Base-by-base conservation (phyloP, 2,329 filamentous ascomycete species). In the Gaeumannomyces tritici region DNA sequence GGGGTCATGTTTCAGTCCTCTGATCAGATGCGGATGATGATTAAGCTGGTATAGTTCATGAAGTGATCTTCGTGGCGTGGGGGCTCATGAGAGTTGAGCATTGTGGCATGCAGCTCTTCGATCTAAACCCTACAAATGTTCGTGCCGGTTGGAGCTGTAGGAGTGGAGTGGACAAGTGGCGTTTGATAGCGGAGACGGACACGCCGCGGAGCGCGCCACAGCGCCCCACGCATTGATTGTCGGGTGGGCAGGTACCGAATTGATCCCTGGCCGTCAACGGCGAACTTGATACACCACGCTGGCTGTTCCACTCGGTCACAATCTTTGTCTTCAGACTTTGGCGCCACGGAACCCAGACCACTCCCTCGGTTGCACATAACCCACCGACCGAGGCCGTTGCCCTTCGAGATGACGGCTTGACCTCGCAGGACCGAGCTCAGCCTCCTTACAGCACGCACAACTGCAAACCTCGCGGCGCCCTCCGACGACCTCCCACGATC, bases 381-480 rank as follows among this genome's bases (percentile, higher is more conserved):
- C 42, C 24, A n/a, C 4, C 21, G 42, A n/a, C 9, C 42, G 42
- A 51, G 42, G 3, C 42, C 18, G 7, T 5, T 56, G 26, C 55
- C 55, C 24, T 54, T 27, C 35, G 33, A 31, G 51, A 61, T 61
- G 60, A 61, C 60, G 55, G 51, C 60, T 35, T 61, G 51, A 61
- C 33, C 60, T 61, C 60, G 60, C 60, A 31, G 60, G 60, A 61
- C 47, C 60, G 60, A 61, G 60, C 35, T 33, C 51, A 55, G 51
- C 33, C 51, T 61, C 60, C 21, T 26, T 8, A 54, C 54, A 54
- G 51, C 31, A 55, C 51, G 4, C n/a, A n/a, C n/a, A n/a, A n/a
- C 28, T 56, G 55, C 55, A 28, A 56, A 18, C 26, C 24, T 6
- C 33, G 7, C 33, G 15, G 21, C 55, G 55, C 55, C 6, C 55